Percentiles rank a stretch among this genome's conserved stretches.
Conservation (phyloP, 2,329 filamentous ascomycete species). For the Aspergillus ochraceus region DNA sequence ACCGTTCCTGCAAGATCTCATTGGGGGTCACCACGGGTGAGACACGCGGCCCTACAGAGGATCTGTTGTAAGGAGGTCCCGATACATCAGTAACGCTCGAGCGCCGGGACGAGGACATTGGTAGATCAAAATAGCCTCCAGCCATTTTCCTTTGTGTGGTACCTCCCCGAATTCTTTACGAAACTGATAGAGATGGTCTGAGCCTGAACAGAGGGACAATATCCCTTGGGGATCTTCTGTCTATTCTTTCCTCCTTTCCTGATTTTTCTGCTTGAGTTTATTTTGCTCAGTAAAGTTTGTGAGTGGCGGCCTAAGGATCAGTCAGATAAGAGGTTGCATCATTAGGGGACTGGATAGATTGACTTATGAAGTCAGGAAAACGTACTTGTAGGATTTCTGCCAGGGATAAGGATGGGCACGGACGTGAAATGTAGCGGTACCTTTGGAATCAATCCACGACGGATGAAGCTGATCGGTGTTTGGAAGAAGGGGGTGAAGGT, state of each 20-base stretch:
- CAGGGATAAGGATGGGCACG: conserved; percentile 10
- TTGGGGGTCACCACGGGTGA: conserved; percentile 24
- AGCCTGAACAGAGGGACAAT: not conserved
- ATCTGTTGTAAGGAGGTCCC: conserved; percentile 18
- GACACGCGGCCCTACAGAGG: conserved; percentile 26
- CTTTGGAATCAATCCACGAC: conserved; percentile 8
- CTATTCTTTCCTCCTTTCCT: not conserved
- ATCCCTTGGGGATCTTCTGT: conserved; percentile 8
- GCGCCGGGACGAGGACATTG: conserved; percentile 26
- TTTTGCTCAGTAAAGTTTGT: not conserved
- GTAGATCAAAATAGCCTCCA: conserved; percentile 36
- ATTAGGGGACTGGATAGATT: not conserved
- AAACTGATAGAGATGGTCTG: conserved; percentile 1
- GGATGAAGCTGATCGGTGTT: conserved; percentile 7
- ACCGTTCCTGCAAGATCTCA: conserved; percentile 23
- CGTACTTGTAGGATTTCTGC: conserved; percentile 8
- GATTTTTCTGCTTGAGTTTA: not conserved
- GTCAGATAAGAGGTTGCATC: conserved; percentile 13
- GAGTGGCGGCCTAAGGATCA: not conserved
- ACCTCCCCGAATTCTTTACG: conserved; percentile 10
- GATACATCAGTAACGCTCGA: conserved; percentile 26
- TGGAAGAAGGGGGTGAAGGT: conserved; percentile 20
- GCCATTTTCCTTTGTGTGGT: conserved; percentile 24
- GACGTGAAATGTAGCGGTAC: conserved; percentile 11
- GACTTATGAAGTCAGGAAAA: not conserved